Evolutionary conservation across 768 basidiomycete genomes (phyloP), one percentile per base, ranked within the genome.

Genomic region (Pholiota molesta): DNA sequence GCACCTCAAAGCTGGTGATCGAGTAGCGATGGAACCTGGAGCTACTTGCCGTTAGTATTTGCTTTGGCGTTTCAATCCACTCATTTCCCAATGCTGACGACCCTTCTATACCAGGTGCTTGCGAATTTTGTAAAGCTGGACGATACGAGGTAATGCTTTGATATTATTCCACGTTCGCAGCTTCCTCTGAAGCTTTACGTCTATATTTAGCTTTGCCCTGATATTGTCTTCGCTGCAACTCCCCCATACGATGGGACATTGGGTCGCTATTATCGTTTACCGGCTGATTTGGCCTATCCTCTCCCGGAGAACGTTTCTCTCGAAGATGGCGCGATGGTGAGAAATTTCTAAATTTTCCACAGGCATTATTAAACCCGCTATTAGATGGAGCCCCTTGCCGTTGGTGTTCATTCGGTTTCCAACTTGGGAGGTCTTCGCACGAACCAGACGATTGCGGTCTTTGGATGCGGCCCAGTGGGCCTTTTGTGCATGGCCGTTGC

Each of bases 401-500:
- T 98, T 26, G 97, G 87, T 3, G 84, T 97, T 13, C 96, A 98
- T 74, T 90, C 94, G 0, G 90, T 97, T 31, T 82, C 86, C 56
- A 92, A 83, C 65, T 80, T 95, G 31, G 95, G 89, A 19, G 78
- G 80, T 28, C 79, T 97, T 73, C 84, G 83, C 52, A 81, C 91
- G 39, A 87, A 86, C 68, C 87, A 95, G 71, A 87, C 86, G 39
- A 87, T 97, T 64, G 86, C 85, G 16, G 80, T 98, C 57, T 95
- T 95, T 69, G 96, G 96, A 31, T 95, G 89, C 64, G 94, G 95
- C 2, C 96, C 95, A 29, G 79, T 83, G 58, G 93, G 95, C n/a
- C 78, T 97, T 29, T 84, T 97, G 21, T 92, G 91, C 71, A 94
- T 96, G 91, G 95, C 94, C 7, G 94, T 95, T n/a, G 96, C 97